Evolutionary conservation across 192 early-diverging fungal species (phyloP).

Genomic region (Rhizophagus prolifer): DNA sequence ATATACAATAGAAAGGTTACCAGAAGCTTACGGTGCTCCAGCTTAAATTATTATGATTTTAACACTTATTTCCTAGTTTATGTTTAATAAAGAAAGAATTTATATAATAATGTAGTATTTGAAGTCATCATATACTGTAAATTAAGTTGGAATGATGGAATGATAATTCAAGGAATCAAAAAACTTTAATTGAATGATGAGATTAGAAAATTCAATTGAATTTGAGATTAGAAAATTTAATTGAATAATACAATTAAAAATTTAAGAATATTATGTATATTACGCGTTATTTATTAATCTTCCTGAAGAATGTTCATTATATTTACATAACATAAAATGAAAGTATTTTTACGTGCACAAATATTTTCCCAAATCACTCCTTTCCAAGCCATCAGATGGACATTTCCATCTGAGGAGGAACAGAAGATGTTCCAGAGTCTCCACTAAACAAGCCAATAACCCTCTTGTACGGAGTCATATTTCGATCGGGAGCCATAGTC

Average conservation of each 20-base stretch:
- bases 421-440: not conserved
- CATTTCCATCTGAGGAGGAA: not conserved
- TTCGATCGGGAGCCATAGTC: not conserved
- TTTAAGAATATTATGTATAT: not conserved
- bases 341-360: not conserved
- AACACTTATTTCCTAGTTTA: no score
- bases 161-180: no score
- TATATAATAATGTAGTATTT: no score
- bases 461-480: not conserved
- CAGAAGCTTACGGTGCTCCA: constrained; percentile 62
- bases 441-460: not conserved
- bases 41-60: not conserved
- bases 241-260: no score
- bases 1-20: constrained; percentile 91
- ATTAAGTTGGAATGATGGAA: no score
- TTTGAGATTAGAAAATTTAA: no score
- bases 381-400: not conserved
- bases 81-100: no score
- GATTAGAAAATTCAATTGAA: no score
- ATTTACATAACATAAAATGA: not conserved
- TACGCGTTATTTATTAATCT: not conserved
- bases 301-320: not conserved
- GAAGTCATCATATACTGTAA: no score
- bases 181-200: no score
- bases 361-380: not conserved